Evolutionary conservation across 306 rosid species (phyloP).

Genomic region (Amphicarpaea edgeworthii): DNA sequence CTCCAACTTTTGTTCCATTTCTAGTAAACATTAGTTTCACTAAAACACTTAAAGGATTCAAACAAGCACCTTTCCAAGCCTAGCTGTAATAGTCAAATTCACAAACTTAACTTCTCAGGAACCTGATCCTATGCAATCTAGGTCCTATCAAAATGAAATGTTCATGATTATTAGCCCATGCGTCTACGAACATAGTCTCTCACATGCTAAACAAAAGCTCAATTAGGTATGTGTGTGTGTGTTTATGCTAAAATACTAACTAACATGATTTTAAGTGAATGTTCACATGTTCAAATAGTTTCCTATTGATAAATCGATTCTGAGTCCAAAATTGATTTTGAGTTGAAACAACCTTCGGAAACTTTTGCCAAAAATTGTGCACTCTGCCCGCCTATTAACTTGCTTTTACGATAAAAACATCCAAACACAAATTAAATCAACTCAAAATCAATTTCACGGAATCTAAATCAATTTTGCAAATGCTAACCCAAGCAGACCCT

Average conservation of each 20-base stretch:
- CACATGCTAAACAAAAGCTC: background rate
- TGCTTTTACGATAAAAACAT: background rate
- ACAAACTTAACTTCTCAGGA: constrained; percentile 16
- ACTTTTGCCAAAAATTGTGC: background rate
- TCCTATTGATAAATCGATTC: background rate
- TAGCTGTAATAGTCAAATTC: constrained; percentile 17
- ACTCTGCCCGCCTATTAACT: too few species aligned
- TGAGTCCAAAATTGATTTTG: background rate
- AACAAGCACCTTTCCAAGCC: background rate
- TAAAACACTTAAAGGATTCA: constrained; percentile 1
- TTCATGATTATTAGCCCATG: constrained; percentile 1
- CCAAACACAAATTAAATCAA: background rate
- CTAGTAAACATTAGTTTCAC: background rate
- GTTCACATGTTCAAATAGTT: background rate
- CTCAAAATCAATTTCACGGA: background rate
- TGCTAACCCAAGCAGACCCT: too few species aligned
- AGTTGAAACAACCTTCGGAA: background rate
- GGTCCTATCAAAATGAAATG: background rate
- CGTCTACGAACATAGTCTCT: constrained; percentile 10
- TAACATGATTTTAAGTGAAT: background rate
- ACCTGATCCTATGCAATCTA: background rate
- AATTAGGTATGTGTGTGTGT: background rate
- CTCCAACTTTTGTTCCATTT: background rate
- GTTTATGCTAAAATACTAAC: background rate
- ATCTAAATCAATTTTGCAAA: too few species aligned